These are phyloP conservation scores for Rutstroemia sp. DNA, from an alignment of 2,329 filamentous ascomycete genomes.

Conservation along the genomic window DNA sequence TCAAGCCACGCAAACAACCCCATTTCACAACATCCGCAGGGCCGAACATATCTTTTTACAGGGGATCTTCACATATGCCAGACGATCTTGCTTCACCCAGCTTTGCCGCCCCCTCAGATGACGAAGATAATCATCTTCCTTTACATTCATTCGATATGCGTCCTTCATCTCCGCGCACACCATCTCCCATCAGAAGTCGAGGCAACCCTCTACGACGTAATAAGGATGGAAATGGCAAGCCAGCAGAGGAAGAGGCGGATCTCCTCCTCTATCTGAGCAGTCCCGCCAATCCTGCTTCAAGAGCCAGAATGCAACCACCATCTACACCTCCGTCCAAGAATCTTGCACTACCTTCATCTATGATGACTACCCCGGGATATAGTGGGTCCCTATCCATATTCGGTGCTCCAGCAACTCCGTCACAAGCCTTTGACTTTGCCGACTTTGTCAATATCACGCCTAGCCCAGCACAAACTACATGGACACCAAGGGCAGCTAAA, in stretches of 20 bases:
- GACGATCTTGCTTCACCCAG: conserved; percentile 53
- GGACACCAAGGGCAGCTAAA: conserved; percentile 37
- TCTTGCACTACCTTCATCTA: conserved; percentile 68
- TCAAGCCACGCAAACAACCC: conserved; percentile 66
- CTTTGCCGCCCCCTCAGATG: conserved; percentile 60
- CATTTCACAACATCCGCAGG: conserved; percentile 66
- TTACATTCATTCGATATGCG: conserved; percentile 65
- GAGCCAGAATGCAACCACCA: conserved; percentile 57
- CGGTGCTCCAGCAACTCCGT: conserved; percentile 66
- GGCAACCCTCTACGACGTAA: conserved; percentile 39
- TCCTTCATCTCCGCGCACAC: conserved; percentile 81
- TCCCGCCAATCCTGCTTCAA: conserved; percentile 55
- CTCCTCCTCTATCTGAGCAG: conserved; percentile 80
- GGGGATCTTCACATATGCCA: conserved; percentile 47
- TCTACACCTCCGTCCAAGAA: conserved; percentile 70
- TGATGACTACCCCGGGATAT: conserved; percentile 79
- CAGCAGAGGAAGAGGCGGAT: conserved; percentile 73
- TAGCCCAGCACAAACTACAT: conserved; percentile 82
- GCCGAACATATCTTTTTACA: conserved; percentile 72
- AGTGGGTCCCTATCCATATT: conserved; percentile 59
- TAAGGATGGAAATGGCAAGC: conserved; percentile 47
- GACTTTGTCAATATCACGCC: conserved; percentile 98
- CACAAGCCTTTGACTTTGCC: conserved; percentile 81
- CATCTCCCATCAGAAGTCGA: conserved; percentile 57
- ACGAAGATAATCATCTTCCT: conserved; percentile 77